Base-by-base conservation (phyloP, 768 basidiomycete genomes). In the Hericium rajendrae region DNA sequence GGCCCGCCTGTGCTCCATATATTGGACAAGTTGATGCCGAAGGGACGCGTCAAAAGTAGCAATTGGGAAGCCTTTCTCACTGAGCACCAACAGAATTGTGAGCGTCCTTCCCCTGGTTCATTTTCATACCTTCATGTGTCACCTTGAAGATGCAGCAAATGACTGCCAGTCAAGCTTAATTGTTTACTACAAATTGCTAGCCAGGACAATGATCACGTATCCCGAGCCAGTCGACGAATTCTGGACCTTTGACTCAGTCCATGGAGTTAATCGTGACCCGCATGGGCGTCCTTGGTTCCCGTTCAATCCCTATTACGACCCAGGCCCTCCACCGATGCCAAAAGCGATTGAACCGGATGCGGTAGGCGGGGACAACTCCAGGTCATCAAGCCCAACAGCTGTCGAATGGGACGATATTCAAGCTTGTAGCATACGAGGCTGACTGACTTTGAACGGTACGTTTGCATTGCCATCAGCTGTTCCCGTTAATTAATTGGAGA, bases 221-320 rank as follows among this genome's bases (percentile, higher is more conserved):
- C 67, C 75, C 49, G 38, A 66, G 4, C 74, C 73, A 0, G 62
- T 58, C 15, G 54, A 64, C 22, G 64, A 64, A 9, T 88, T 73
- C 63, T 90, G 82, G 66, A 75, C 76, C 9, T 88, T 89, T 65
- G 76, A 83, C 62, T 61, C 73, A 39, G 63, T 82, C 41, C 61
- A 66, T 48, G 85, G 85, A 6, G 61, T 61, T 15, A 69, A 81
- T 48, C 73, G 72, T 57, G 74, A 82, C 28, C 65, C 72, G 12
- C 53, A 57, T 2, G 65, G 57, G 3, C 46, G 54, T 2, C 58
- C 62, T 12, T 90, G 88, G 88, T 64, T 66, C 26, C 71, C 83
- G 3, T 66, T 70, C 56, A 89, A 88, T 62, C 85, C 88, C 1
- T 66, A 75, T 51, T 89, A 89, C 66, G 85, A 89, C 68, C 83